A percentile compares a stretch with the other conserved stretches of the same genome.
These are phyloP conservation scores for Colletotrichum salicis DNA, from an alignment of 2,329 filamentous ascomycete genomes.

Conservation along the genomic window DNA sequence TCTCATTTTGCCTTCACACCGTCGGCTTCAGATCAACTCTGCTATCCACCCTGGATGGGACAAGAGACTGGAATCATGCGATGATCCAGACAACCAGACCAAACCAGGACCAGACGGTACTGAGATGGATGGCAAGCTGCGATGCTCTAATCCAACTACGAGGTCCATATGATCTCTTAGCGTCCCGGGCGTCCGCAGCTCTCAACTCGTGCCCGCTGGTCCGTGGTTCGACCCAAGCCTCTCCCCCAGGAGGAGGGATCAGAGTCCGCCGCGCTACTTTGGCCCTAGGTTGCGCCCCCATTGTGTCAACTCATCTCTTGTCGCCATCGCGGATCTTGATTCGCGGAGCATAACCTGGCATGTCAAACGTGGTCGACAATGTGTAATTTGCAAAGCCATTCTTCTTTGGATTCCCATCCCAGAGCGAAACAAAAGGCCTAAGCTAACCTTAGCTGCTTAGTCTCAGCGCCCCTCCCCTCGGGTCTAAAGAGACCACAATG, in stretches of 20 bases:
- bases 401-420: neutral
- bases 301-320: neutral
- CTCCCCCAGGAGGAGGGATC: neutral
- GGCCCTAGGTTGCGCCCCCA: neutral
- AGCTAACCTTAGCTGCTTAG: slow-evolving; percentile 1
- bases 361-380: neutral
- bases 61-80: neutral
- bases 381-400: neutral
- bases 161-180: neutral
- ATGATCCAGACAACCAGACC: neutral
- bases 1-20: neutral
- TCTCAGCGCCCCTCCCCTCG: neutral
- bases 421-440: slow-evolving; percentile 16
- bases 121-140: neutral
- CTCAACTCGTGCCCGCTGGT: neutral
- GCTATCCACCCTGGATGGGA: slow-evolving; percentile 6
- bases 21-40: slow-evolving; percentile 3
- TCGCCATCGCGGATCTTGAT: neutral
- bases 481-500: neutral
- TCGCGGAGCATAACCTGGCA: neutral
- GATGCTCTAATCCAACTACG: neutral
- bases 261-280: neutral
- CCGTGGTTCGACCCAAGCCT: neutral
- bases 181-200: neutral
- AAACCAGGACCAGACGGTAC: neutral